Percentiles rank a stretch among this genome's conserved stretches.
Evolutionary conservation across 352 stramenopile genomes (phyloP).

Genomic region (Globisporangium canariense): DNA sequence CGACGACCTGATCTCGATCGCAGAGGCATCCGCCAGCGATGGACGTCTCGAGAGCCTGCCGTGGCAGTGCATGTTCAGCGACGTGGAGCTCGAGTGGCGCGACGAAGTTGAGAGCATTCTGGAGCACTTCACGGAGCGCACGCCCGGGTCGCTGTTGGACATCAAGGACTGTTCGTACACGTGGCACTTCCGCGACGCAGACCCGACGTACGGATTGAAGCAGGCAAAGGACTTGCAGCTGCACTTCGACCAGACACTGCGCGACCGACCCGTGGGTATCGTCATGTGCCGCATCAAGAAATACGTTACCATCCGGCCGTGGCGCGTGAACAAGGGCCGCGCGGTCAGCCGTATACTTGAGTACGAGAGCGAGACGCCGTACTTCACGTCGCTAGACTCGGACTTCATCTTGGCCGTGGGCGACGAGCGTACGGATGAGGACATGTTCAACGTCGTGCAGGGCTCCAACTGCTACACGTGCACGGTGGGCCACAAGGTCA

Average conservation of each 20-base stretch:
- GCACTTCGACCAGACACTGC: conserved; percentile 89
- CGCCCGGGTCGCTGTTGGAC: conserved; percentile 80
- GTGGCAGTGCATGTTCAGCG: conserved; percentile 84
- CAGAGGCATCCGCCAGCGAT: neutral
- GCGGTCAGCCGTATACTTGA: conserved; percentile 82
- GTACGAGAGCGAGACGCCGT: conserved; percentile 73
- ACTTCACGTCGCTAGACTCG: conserved; percentile 73
- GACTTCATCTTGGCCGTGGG: conserved; percentile 86
- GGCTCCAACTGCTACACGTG: conserved; percentile 87
- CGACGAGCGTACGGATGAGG: conserved; percentile 85
- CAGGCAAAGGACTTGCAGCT: conserved; percentile 88
- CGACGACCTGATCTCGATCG: conserved; percentile 1
- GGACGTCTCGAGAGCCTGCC: conserved; percentile 32
- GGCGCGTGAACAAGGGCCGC: conserved; percentile 84
- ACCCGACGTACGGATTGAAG: conserved; percentile 81
- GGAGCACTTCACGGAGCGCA: conserved; percentile 86
- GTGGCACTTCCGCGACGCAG: conserved; percentile 86
- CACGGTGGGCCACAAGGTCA: conserved; percentile 87
- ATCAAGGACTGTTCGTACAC: conserved; percentile 86
- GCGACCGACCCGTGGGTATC: conserved; percentile 75
- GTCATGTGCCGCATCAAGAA: conserved; percentile 90
- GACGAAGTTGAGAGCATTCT: conserved; percentile 81
- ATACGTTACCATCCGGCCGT: conserved; percentile 84
- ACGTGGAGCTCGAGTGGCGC: conserved; percentile 74
- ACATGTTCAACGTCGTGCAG: conserved; percentile 90